Conservation (phyloP, 805 yeast genomes). For the Kockiozyma suomiensis region DNA sequence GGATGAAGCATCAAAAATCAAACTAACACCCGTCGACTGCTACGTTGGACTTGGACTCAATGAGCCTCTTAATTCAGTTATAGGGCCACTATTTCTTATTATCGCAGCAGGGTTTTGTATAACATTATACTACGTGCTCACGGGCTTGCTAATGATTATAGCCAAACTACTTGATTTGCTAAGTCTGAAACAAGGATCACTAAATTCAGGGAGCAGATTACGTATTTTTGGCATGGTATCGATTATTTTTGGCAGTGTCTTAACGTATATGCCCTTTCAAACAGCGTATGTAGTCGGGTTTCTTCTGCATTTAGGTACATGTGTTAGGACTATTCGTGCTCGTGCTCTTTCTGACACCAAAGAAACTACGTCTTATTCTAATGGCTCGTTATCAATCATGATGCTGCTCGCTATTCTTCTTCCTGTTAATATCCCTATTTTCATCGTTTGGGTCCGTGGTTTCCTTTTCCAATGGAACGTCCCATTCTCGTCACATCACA, state of each 20-base stretch:
- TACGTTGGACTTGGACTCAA: slow-evolving; percentile 73
- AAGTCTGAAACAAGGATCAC: background rate
- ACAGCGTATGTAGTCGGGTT: slow-evolving; percentile 67
- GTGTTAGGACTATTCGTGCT: slow-evolving; percentile 40
- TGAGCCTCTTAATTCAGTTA: slow-evolving; percentile 47
- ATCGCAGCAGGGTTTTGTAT: slow-evolving; percentile 51
- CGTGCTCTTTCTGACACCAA: background rate
- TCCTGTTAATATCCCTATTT: slow-evolving; percentile 75
- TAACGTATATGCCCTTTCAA: slow-evolving; percentile 77
- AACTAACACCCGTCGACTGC: no score
- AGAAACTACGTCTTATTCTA: slow-evolving; percentile 44
- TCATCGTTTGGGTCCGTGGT: slow-evolving; percentile 81
- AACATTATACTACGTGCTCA: slow-evolving; percentile 25
- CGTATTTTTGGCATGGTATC: background rate
- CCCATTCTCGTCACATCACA: slow-evolving; percentile 86
- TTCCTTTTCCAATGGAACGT: slow-evolving; percentile 76
- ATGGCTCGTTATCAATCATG: slow-evolving; percentile 64
- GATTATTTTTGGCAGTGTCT: slow-evolving; percentile 49
- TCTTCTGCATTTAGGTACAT: slow-evolving; percentile 59
- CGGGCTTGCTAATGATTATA: slow-evolving; percentile 2
- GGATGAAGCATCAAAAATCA: no score
- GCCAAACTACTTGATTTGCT: slow-evolving; percentile 7
- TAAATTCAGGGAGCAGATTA: background rate
- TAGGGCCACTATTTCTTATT: slow-evolving; percentile 52
- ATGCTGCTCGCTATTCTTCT: slow-evolving; percentile 74